Evolutionary conservation across 2,329 filamentous ascomycete genomes (phyloP).

Genomic region (Phyllachora maydis): DNA sequence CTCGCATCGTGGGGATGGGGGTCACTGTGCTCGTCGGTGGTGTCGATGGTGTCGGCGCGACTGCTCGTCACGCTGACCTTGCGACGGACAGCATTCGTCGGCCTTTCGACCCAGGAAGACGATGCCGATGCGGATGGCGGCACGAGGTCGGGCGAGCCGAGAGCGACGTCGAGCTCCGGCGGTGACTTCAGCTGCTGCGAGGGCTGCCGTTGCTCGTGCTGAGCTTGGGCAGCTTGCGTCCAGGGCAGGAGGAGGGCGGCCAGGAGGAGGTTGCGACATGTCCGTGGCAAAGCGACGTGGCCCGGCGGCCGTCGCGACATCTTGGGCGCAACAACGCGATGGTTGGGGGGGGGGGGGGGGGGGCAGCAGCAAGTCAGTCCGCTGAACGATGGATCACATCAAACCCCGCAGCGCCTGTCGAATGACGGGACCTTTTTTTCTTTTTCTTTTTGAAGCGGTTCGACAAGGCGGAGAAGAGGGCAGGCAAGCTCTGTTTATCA

Average conservation of each 20-base stretch:
- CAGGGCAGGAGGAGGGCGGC: conserved; percentile 36
- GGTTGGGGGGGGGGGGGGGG: too few species aligned
- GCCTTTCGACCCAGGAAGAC: too few species aligned
- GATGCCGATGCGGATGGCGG: too few species aligned
- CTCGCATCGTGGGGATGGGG: conserved; percentile 50
- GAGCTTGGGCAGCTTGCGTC: conserved; percentile 34
- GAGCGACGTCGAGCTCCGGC: conserved; percentile 6
- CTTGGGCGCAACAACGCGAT: conserved; percentile 13
- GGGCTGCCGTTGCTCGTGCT: conserved; percentile 33
- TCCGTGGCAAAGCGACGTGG: conserved; percentile 23
- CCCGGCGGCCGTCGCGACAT: conserved; percentile 47
- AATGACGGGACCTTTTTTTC: too few species aligned
- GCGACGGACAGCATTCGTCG: too few species aligned
- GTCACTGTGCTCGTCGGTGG: conserved; percentile 13
- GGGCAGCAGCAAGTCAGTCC: too few species aligned
- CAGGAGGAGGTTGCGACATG: conserved; percentile 32
- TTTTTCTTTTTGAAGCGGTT: too few species aligned
- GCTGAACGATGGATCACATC: too few species aligned
- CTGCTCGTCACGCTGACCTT: conserved; percentile 7
- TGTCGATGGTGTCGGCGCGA: conserved; percentile 8
- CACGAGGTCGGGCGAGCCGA: conserved; percentile 3
- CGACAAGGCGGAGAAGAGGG: too few species aligned
- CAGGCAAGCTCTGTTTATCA: too few species aligned
- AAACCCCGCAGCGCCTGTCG: too few species aligned
- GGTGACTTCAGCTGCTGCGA: conserved; percentile 5